A percentile compares a stretch with the other conserved stretches of the same genome.
Conservation (phyloP, 2,329 filamentous ascomycete genomes). For the Huntiella moniliformis region DNA sequence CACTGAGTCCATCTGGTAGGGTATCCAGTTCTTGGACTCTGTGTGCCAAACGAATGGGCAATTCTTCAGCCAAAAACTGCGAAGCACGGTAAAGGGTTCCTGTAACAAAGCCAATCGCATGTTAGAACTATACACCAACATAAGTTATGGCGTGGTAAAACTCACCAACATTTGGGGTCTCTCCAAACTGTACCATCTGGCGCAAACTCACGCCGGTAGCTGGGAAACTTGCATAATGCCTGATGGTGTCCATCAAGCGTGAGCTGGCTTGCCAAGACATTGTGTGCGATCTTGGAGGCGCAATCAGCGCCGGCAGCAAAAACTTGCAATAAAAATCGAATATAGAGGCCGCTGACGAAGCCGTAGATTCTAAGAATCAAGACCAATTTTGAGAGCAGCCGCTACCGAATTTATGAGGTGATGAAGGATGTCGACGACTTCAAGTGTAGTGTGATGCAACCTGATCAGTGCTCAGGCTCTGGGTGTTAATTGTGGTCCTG, state of each 20-base stretch:
- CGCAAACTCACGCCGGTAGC: slow-evolving; percentile 89
- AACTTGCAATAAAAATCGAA: neutral
- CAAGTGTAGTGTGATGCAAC: no score
- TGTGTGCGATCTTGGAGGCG: slow-evolving; percentile 17
- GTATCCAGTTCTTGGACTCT: slow-evolving; percentile 86
- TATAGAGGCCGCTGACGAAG: neutral
- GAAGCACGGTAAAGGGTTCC: slow-evolving; percentile 94
- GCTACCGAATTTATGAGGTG: no score
- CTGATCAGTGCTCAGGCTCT: no score
- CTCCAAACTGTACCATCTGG: slow-evolving; percentile 98
- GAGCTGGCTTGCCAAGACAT: slow-evolving; percentile 94
- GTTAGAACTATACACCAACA: neutral
- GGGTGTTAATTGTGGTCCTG: no score
- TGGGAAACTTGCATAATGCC: slow-evolving; percentile 90
- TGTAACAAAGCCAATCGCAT: slow-evolving; percentile 19
- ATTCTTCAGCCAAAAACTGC: slow-evolving; percentile 94
- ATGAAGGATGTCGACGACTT: no score
- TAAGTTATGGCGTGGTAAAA: slow-evolving; percentile 11
- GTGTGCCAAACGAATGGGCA: slow-evolving; percentile 90
- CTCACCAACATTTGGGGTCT: slow-evolving; percentile 75
- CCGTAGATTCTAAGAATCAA: no score
- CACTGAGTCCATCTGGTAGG: slow-evolving; percentile 84
- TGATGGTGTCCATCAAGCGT: slow-evolving; percentile 88
- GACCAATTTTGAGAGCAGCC: no score
- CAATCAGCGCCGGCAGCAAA: neutral